These are phyloP conservation scores for Erysimum cheiranthoides DNA, from an alignment of 345 rosid genomes.

Conservation along the genomic window DNA sequence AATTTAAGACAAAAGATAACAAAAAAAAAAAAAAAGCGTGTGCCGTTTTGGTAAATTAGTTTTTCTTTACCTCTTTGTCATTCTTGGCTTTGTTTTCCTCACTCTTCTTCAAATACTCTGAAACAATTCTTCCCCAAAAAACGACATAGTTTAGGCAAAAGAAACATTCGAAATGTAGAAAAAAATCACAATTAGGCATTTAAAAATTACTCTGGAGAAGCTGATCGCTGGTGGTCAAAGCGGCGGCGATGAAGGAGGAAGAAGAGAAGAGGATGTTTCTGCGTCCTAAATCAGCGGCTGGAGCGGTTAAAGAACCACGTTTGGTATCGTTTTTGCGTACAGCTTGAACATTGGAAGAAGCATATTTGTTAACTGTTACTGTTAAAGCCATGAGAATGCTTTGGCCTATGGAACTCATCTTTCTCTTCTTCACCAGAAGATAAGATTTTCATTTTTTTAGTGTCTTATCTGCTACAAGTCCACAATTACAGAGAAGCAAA, in stretches of 20 bases:
- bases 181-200: background rate
- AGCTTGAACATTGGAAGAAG: conserved; percentile 79
- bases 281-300: conserved; percentile 50
- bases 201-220: conserved; percentile 69
- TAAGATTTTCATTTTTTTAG: conserved; percentile 5
- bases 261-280: conserved; percentile 70
- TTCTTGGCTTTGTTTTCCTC: conserved; percentile 83
- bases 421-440: conserved; percentile 37
- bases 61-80: conserved; percentile 74
- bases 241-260: conserved; percentile 57
- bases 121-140: conserved; percentile 17
- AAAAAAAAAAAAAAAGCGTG: background rate
- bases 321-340: conserved; percentile 60
- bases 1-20: background rate
- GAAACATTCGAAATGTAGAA: background rate
- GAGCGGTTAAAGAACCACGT: conserved; percentile 28
- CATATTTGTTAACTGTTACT: conserved; percentile 84
- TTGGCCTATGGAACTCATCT: conserved; percentile 62
- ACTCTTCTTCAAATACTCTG: conserved; percentile 85
- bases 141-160: background rate
- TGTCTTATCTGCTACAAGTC: conserved; percentile 36
- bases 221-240: conserved; percentile 54
- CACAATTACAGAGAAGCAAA: conserved; percentile 7
- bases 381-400: conserved; percentile 90
- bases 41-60: background rate